Evolutionary conservation across 345 rosid species (phyloP).

Genomic region (Eucalyptus pumila): DNA sequence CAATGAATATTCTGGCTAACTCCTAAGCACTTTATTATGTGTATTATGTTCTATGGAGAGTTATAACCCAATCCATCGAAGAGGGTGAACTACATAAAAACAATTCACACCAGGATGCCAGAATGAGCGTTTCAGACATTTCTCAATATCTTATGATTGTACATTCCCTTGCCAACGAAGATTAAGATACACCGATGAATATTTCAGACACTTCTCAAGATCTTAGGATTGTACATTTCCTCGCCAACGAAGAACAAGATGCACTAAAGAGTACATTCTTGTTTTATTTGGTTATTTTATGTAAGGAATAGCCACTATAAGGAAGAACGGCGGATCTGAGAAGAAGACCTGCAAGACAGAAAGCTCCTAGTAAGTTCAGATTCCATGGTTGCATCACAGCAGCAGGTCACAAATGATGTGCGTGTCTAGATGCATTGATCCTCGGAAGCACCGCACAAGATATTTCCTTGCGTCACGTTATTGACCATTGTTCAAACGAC

Average conservation of each 20-base stretch:
- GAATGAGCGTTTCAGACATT: background rate
- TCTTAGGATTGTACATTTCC: background rate
- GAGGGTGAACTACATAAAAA: background rate
- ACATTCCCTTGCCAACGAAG: background rate
- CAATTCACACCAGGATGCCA: background rate
- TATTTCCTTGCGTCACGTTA: background rate
- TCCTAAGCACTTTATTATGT: background rate
- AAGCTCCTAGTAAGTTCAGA: background rate
- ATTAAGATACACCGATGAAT: background rate
- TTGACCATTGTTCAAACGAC: background rate
- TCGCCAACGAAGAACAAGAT: background rate
- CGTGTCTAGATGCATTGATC: background rate
- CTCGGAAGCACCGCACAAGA: background rate
- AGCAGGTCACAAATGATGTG: background rate
- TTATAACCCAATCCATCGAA: background rate
- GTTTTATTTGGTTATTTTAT: background rate
- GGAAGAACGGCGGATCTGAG: background rate
- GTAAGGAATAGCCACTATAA: background rate
- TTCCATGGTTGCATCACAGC: background rate
- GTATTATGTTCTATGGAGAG: background rate
- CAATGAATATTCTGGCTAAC: background rate
- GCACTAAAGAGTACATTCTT: background rate
- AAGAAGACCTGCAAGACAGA: background rate
- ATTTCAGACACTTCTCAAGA: background rate
- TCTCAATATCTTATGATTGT: background rate